Evolutionary conservation across 139 green algal species (phyloP), one percentile per base, ranked within the genome.

Genomic region (Chlamydomonas asymmetrica): DNA sequence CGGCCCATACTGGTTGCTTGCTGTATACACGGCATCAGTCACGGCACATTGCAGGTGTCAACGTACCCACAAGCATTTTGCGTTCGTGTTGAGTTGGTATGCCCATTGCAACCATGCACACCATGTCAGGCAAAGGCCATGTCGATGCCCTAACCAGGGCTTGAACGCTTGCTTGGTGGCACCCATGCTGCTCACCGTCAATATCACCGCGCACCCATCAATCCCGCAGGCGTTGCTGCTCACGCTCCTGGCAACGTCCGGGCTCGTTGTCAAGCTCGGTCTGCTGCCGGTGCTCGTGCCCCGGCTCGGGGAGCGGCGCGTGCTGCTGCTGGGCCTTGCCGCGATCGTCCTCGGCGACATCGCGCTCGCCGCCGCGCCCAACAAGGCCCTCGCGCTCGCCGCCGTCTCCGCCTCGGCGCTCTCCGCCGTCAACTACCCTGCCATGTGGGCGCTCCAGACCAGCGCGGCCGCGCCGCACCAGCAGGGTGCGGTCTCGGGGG

Each of bases 221-320:
- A 52, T 16, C 45, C 56, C 56, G 5, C 52, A 76, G 61, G 72
- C 75, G 0, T 48, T 85, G 6, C 57, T 97, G 75, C 87, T 94
- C 18, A 79, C 87, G 22, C 60, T 94, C 5, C 73, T 85, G 41
- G 90, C 91, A 1, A 63, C 66, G 20, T 75, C 74, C 9, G 88
- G 91, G 29, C 81, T 97, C 40, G 8, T 93, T 18, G 86, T 94
- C 22, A 90, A 97, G 75, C 79, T 78, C 3, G 10, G 90, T 10
- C 64, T 94, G 57, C 84, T 94, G 70, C 72, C 80, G 4, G 32
- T 59, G 35, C 56, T 94, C 66, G 78, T 94, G 27, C 63, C 32
- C 40, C 63, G 38, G 45, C 29, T 92, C 61, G 87, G 87, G 29
- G 87, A 93, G 78, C 49, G 66, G 38, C 43, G 77, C n/a, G 69